A percentile compares a stretch with the other conserved stretches of the same genome.
Evolutionary conservation across 2,329 filamentous ascomycete species (phyloP).

Genomic region (Ceratocystis huliohia): DNA sequence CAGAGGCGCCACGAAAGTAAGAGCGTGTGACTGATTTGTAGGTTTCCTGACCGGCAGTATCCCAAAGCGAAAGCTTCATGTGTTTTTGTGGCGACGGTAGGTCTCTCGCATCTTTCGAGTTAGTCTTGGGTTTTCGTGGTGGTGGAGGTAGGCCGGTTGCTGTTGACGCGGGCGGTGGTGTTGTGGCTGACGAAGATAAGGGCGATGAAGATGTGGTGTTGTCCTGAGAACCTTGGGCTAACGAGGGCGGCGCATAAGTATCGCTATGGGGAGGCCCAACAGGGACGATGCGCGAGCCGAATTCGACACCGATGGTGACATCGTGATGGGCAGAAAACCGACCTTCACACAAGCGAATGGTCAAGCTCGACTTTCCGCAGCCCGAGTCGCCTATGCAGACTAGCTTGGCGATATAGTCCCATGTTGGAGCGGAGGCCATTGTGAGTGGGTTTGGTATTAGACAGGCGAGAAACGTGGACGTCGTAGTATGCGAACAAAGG

Average conservation of each 20-base stretch:
- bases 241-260: constrained; percentile 26
- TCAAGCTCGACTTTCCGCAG: constrained; percentile 88
- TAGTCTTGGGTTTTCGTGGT: constrained; percentile 29
- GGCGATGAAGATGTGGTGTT: constrained; percentile 18
- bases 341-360: constrained; percentile 90
- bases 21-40: constrained; percentile 93
- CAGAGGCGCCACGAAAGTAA: constrained; percentile 71
- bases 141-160: constrained; percentile 40
- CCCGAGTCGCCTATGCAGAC: constrained; percentile 95
- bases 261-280: constrained; percentile 67
- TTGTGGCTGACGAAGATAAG: constrained; percentile 22
- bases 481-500: neutral
- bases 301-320: constrained; percentile 94
- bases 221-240: constrained; percentile 19
- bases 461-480: neutral
- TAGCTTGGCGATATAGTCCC: constrained; percentile 98
- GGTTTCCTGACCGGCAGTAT: constrained; percentile 91
- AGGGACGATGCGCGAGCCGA: constrained; percentile 82
- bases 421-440: constrained; percentile 47
- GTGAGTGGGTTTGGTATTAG: neutral
- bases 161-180: constrained; percentile 13
- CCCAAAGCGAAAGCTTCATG: constrained; percentile 93
- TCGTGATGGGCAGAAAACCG: constrained; percentile 91
- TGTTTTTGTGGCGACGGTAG: constrained; percentile 44
- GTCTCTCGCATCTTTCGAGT: constrained; percentile 17